phyloP scores from a whole-genome alignment of 78 protist genomes.

The Polysphondylium violaceum region DNA sequence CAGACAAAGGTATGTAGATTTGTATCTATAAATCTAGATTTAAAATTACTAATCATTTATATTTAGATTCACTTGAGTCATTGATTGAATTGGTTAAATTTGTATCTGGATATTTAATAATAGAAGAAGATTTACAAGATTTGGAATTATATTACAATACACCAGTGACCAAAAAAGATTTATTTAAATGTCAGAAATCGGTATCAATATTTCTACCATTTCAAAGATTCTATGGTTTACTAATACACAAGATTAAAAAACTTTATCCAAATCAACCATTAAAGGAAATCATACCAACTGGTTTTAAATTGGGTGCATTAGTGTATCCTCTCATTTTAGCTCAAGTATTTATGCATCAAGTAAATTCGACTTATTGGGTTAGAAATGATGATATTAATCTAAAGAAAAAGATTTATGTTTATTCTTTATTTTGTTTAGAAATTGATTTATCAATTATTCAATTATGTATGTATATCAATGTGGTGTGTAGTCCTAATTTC shows the following conservation, averaged over 20 bases:
- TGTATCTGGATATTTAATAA: no score
- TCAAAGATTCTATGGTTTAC: conserved; percentile 14
- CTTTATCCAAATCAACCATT: neutral
- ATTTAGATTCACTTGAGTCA: neutral
- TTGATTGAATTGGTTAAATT: no score
- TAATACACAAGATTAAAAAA: neutral
- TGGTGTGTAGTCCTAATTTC: no score
- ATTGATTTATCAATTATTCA: conserved; percentile 63
- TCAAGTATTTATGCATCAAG: conserved; percentile 41
- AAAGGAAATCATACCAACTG: neutral
- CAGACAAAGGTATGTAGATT: neutral
- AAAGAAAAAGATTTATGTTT: conserved; percentile 19
- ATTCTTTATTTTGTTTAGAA: conserved; percentile 46
- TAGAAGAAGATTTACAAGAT: neutral
- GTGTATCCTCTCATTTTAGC: conserved; percentile 13
- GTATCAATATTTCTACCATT: conserved; percentile 23
- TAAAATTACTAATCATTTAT: neutral
- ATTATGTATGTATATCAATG: conserved; percentile 14
- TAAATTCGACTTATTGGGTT: conserved; percentile 51
- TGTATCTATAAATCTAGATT: no score
- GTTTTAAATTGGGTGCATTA: neutral
- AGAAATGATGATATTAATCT: conserved; percentile 25
- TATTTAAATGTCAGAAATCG: conserved; percentile 26
- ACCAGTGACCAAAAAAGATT: conserved; percentile 2
- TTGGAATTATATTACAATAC: neutral